A percentile compares a stretch with the other conserved stretches of the same genome.
Conservation (phyloP, 1,139 yeast genomes). For the Zhuliangozyma parablackwelliae region DNA sequence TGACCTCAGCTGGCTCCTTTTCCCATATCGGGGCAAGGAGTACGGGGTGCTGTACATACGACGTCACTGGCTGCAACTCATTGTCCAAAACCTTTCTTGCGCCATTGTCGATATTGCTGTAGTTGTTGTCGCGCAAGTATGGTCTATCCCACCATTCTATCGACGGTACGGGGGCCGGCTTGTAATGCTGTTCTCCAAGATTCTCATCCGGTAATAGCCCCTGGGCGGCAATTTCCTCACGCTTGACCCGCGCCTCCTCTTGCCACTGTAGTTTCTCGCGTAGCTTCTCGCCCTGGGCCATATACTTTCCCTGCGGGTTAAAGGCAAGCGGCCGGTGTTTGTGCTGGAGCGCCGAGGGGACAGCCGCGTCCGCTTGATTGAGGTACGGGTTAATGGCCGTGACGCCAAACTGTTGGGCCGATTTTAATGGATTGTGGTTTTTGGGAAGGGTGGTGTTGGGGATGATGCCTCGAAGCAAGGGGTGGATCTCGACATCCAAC, state of each 20-base stretch:
- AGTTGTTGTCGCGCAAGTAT: conserved; percentile 28
- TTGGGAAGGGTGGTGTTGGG: conserved; percentile 23
- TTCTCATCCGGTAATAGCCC: conserved; percentile 48
- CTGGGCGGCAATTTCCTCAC: conserved; percentile 21
- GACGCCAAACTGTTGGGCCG: conserved; percentile 28
- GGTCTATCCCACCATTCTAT: conserved; percentile 85
- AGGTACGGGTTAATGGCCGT: conserved; percentile 58
- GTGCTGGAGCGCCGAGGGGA: conserved; percentile 20
- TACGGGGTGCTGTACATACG: conserved; percentile 78
- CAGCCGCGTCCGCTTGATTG: conserved; percentile 30
- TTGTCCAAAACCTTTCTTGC: conserved; percentile 23
- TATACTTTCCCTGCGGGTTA: conserved; percentile 58
- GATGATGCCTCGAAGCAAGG: conserved; percentile 41
- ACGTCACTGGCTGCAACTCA: conserved; percentile 50
- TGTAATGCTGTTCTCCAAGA: conserved; percentile 50
- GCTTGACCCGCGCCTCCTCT: conserved; percentile 20
- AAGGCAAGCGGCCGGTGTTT: conserved; percentile 41
- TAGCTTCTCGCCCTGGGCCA: conserved; percentile 50
- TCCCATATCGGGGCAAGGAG: conserved; percentile 60
- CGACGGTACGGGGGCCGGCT: conserved; percentile 47
- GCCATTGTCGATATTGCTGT: conserved; percentile 19
- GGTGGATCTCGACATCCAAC: conserved; percentile 56
- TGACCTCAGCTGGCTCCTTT: conserved; percentile 28
- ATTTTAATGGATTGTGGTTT: conserved; percentile 26
- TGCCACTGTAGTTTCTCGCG: conserved; percentile 37